These are phyloP conservation scores for Straminergon stramineum DNA, from an alignment of 225 moss, liverwort and hornwort genomes.

Conservation along the genomic window DNA sequence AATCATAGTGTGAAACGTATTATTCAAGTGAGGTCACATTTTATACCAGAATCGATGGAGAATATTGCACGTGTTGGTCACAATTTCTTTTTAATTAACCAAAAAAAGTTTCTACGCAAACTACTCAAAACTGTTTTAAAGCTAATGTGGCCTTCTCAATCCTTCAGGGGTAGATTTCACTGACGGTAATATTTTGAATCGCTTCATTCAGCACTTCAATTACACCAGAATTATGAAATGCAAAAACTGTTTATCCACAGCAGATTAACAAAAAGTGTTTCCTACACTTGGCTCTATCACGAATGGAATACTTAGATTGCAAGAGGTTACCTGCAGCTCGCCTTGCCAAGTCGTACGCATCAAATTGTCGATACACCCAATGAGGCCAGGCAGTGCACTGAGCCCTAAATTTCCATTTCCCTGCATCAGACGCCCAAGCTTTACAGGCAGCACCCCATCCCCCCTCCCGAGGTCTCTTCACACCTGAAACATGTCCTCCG, in stretches of 20 bases:
- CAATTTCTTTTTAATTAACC: background rate
- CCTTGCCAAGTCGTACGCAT: conserved; percentile 84
- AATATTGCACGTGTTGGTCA: background rate
- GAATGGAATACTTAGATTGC: background rate
- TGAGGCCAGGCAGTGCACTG: conserved; percentile 89
- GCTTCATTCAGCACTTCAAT: background rate
- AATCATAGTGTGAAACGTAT: background rate
- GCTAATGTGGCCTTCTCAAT: background rate
- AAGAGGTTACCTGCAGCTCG: conserved; percentile 63
- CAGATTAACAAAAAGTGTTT: background rate
- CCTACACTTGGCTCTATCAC: background rate
- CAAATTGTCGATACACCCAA: conserved; percentile 93
- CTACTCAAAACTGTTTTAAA: background rate
- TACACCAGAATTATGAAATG: background rate
- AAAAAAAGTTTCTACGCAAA: background rate
- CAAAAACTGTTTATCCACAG: background rate
- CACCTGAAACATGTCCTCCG: background rate
- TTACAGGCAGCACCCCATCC: conserved; percentile 81
- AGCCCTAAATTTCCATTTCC: conserved; percentile 56
- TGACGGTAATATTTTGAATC: background rate
- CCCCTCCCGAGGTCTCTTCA: conserved; percentile 46
- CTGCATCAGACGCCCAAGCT: conserved; percentile 73
- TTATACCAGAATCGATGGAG: background rate
- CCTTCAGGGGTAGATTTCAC: background rate
- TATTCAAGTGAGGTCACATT: background rate